Evolutionary conservation across 192 early-diverging fungal genomes (phyloP).

Genomic region (Geranomyces variabilis): DNA sequence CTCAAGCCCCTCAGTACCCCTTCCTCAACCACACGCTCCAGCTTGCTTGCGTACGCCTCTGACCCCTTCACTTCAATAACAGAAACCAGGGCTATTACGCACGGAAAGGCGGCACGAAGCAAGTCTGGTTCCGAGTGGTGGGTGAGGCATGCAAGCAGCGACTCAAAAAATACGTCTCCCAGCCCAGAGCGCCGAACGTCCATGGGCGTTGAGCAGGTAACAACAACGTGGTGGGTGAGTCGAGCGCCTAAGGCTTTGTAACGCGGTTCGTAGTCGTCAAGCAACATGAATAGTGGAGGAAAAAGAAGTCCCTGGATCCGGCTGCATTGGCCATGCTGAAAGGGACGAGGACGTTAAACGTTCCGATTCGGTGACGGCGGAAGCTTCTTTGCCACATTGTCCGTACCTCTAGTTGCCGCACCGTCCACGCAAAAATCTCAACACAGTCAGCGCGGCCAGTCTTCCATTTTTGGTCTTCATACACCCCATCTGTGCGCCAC

Average conservation of each 20-base stretch:
- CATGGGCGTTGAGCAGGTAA: conserved; percentile 22
- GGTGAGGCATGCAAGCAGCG: conserved; percentile 25
- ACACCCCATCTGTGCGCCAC: not conserved
- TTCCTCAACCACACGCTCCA: conserved; percentile 37
- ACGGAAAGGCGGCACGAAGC: conserved; percentile 24
- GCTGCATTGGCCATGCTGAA: conserved; percentile 23
- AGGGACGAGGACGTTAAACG: not conserved
- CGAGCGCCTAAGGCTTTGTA: conserved; percentile 39
- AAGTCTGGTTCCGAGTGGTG: conserved; percentile 35
- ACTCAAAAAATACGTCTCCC: conserved; percentile 45
- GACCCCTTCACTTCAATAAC: conserved; percentile 34
- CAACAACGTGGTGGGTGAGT: conserved; percentile 21
- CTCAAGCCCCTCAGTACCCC: conserved; percentile 35
- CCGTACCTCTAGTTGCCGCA: conserved; percentile 26
- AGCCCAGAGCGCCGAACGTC: conserved; percentile 37
- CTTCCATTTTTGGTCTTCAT: conserved; percentile 43
- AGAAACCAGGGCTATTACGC: conserved; percentile 28
- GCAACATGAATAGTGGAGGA: conserved; percentile 37
- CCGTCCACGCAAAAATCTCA: conserved; percentile 32
- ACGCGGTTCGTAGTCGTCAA: conserved; percentile 43
- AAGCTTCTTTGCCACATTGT: not conserved
- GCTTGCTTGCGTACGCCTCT: conserved; percentile 9
- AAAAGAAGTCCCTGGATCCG: conserved; percentile 38
- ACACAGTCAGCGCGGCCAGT: conserved; percentile 39
- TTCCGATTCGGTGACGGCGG: not conserved